Base-by-base conservation (phyloP, 768 basidiomycete species). In the Rhizopogon sp. region DNA sequence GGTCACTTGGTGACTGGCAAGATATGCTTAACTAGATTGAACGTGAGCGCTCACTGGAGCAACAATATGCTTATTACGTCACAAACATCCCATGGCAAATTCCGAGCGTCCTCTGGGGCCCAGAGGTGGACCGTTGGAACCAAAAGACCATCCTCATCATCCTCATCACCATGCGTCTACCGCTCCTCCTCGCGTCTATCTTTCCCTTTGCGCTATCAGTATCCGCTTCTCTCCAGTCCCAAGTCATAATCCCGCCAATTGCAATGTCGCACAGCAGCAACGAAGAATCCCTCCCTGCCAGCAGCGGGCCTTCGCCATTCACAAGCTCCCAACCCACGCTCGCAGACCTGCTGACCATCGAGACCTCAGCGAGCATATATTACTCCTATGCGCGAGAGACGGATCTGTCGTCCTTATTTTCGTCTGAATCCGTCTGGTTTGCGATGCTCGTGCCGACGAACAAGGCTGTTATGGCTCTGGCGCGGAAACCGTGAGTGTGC, bases 401-500 rank as follows among this genome's bases (percentile, higher is more conserved):
- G 2, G 76, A 81, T 60, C 60, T 86, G n/a, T 85, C 83, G 64
- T 62, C 65, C 31, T 72, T 75, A 9, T 79, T 93, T 49, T 58
- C 50, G 22, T 62, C 65, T 14, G 43, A 41, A 5, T 52, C 62
- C 29, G 64, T 68, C 16, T 53, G 64, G 6, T 68, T 74, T 53
- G 91, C 91, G 0, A 51, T 95, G 9, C 77, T 96, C 42, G 91
- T 86, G 5, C 93, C 93, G 0, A 90, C 88, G 25, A 94, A 96
- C 70, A 89, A 87, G 68, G 93, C 91, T 8, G 83, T 94, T 14
- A 90, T 93, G 82, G 84, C 85, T 4, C 72, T 93, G 52, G 67
- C 83, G 3, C 73, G 83, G 63, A 93, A 94, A 70, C 93, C 93
- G 90, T 94, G 70, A 72, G 88, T 76, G 31, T 40, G 28, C 16